Percentiles rank a stretch among this genome's conserved stretches.
Conservation (phyloP, 805 yeast genomes). For the Cephaloascus fragrans region DNA sequence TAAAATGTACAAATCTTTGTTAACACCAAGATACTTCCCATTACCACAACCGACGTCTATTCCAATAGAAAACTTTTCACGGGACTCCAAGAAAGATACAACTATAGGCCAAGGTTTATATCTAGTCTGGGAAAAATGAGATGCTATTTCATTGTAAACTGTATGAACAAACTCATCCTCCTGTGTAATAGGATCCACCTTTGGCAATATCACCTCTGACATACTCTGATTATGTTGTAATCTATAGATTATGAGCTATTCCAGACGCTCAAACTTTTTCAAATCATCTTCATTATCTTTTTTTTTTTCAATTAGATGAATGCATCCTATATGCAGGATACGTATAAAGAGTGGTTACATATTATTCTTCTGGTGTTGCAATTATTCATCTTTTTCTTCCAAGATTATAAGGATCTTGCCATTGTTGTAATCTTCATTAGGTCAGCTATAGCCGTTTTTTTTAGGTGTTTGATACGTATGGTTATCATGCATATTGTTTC, state of each 20-base stretch:
- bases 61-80: conserved; percentile 55
- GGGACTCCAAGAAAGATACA: conserved; percentile 47
- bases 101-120: conserved; percentile 99
- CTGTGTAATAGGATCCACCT: conserved; percentile 39
- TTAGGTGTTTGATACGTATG: no score
- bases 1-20: conserved; percentile 54
- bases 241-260: background rate
- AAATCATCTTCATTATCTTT: no score
- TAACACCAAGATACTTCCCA: conserved; percentile 79
- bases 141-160: conserved; percentile 89
- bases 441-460: no score
- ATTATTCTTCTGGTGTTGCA: no score
- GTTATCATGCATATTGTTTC: no score
- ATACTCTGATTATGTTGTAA: conserved; percentile 5
- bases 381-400: no score
- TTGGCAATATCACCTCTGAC: conserved; percentile 22
- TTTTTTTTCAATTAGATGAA: no score
- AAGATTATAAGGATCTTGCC: no score
- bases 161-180: conserved; percentile 79
- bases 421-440: no score
- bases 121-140: conserved; percentile 87
- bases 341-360: no score
- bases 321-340: no score
- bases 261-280: no score
- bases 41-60: conserved; percentile 96